Evolutionary conservation across 768 basidiomycete genomes (phyloP).

Genomic region (Pluteus cervinus): DNA sequence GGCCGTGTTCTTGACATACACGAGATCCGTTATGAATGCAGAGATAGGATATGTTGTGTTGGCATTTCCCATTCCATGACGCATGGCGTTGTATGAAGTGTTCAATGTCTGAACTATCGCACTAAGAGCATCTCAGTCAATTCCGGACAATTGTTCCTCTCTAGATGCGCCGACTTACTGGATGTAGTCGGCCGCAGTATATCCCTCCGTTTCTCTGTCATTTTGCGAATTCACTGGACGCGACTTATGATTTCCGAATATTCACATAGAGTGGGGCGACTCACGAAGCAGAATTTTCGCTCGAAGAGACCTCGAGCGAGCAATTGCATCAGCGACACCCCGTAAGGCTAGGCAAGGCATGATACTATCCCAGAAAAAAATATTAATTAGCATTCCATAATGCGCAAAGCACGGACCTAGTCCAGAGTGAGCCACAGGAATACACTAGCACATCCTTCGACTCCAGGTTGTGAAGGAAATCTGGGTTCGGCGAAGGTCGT

Average conservation of each 20-base stretch:
- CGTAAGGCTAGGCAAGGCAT: constrained; percentile 88
- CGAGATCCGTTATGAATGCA: constrained; percentile 81
- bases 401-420: constrained; percentile 46
- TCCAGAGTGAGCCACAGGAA: constrained; percentile 94
- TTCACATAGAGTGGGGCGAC: constrained; percentile 18
- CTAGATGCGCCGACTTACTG: constrained; percentile 33
- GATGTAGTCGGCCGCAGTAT: constrained; percentile 81
- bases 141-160: constrained; percentile 7
- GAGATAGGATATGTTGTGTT: constrained; percentile 65
- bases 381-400: background rate
- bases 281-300: constrained; percentile 83
- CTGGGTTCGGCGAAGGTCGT: constrained; percentile 82
- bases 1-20: constrained; percentile 61
- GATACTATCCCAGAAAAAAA: constrained; percentile 28
- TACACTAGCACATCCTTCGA: constrained; percentile 73
- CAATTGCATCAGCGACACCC: constrained; percentile 74
- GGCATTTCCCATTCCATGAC: constrained; percentile 54
- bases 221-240: constrained; percentile 76
- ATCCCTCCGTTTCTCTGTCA: constrained; percentile 86
- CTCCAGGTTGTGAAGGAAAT: constrained; percentile 59
- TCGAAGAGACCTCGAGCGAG: constrained; percentile 59
- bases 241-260: background rate
- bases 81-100: constrained; percentile 41
- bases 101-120: constrained; percentile 70
- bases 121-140: constrained; percentile 34